Evolutionary conservation across 2,329 filamentous ascomycete species (phyloP).

Genomic region (Neopestalotiopsis clavispora): DNA sequence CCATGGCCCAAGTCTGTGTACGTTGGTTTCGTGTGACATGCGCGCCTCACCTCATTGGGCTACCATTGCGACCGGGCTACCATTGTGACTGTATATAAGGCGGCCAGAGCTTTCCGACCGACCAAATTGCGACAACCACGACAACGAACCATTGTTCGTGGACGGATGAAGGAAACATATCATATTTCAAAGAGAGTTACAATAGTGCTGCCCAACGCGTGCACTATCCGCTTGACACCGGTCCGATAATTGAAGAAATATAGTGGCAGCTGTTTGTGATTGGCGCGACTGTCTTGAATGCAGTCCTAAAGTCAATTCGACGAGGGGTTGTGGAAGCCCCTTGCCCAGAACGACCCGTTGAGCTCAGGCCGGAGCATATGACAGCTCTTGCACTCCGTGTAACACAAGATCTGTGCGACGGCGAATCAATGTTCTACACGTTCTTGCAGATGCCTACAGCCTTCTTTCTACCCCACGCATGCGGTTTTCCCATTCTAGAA

Average conservation of each 20-base stretch:
- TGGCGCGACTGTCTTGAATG: not conserved
- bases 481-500: not conserved
- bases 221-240: not conserved
- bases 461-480: not conserved
- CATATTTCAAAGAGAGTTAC: not conserved
- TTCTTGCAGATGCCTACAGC: not conserved
- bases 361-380: not conserved
- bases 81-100: not conserved
- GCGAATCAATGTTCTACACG: conserved; percentile 11
- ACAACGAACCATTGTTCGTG: not conserved
- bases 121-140: not conserved
- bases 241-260: not conserved
- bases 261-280: not conserved
- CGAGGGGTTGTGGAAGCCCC: not conserved
- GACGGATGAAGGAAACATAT: not conserved
- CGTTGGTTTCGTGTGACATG: not conserved
- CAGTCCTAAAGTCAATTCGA: not conserved
- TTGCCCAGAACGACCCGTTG: not conserved
- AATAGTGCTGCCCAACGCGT: not conserved
- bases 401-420: conserved; percentile 10
- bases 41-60: not conserved
- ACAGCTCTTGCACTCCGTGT: not conserved
- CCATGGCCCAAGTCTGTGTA: not conserved
- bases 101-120: not conserved
- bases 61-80: not conserved